Evolutionary conservation across 2,329 filamentous ascomycete species (phyloP), one percentile per base, ranked within the genome.

Genomic region (Lachnellula cervina): DNA sequence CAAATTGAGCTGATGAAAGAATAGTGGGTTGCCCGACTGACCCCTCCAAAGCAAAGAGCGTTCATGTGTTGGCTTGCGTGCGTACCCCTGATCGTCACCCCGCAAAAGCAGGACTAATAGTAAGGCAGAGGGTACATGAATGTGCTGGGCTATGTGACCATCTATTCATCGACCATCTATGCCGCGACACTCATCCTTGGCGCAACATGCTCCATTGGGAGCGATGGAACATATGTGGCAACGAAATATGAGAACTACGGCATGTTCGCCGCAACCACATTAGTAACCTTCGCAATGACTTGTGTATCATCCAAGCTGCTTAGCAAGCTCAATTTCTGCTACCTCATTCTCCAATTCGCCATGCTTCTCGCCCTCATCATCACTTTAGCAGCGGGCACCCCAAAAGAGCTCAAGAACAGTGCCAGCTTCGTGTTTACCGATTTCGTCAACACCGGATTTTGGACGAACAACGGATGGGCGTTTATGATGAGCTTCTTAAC

Each of bases 51-150:
- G 19, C 61, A 66, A 43, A 60, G 68, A 49, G 66, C 67, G 3
- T 66, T 69, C 40, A 68, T 69, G 66, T 69, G 67, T 49, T 69
- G 68, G 68, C 63, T 69, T 51, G 68, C 68, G 66, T 68, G 54
- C 23, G 65, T 63, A 38, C n/a, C n/a, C 46, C 28, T 19, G 23
- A 11, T 11, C 17, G 5, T 21, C 16, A 19, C 32, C n/a, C 53
- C 14, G 9, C 42, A 23, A 11, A 17, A 42, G 25, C 50, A 8
- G 21, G 9, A 48, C 55, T 60, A 34, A 63, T 19, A 21, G 38
- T 21, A 17, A 28, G 37, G 17, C 44, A 68, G 66, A 14, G 67
- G 66, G 14, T 69, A 69, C 43, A 69, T 69, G 68, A 69, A 69
- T 28, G 66, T 68, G 11, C 49, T 69, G 5, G 68, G 68, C 21